Conservation (phyloP, 331 rosid species). For the Quercus phellos region DNA sequence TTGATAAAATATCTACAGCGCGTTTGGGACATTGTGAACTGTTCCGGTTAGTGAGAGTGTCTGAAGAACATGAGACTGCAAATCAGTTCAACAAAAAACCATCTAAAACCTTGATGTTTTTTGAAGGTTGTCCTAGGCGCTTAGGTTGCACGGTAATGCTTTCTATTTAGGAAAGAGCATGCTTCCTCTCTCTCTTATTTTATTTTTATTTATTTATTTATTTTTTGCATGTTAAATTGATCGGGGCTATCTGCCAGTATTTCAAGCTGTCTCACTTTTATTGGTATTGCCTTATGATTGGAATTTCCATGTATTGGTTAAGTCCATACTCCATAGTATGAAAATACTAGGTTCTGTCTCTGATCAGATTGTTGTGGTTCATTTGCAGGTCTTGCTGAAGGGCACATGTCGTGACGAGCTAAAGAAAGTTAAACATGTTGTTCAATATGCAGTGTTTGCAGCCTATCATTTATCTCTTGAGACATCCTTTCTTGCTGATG, state of each 20-base stretch:
- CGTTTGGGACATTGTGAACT: conserved; percentile 89
- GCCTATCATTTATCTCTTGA: conserved; percentile 98
- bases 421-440: conserved; percentile 81
- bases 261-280: neutral
- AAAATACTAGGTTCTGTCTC: conserved; percentile 11
- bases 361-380: conserved; percentile 21
- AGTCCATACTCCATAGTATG: neutral
- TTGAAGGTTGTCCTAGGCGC: conserved; percentile 98
- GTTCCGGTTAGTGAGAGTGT: conserved; percentile 66
- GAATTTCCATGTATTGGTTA: neutral
- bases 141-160: conserved; percentile 88
- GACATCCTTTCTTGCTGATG: conserved; percentile 98
- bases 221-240: neutral
- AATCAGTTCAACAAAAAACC: conserved; percentile 69
- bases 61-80: conserved; percentile 61
- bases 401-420: conserved; percentile 73
- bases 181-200: neutral
- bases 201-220: neutral
- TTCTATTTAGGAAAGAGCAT: neutral
- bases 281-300: neutral
- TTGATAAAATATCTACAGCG: conserved; percentile 59
- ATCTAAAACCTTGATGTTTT: conserved; percentile 87
- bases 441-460: conserved; percentile 90
- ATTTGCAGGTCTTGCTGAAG: conserved; percentile 76
- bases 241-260: neutral